Base-by-base conservation (phyloP, 768 basidiomycete species). In the Gloeopeniophorella convolvens region DNA sequence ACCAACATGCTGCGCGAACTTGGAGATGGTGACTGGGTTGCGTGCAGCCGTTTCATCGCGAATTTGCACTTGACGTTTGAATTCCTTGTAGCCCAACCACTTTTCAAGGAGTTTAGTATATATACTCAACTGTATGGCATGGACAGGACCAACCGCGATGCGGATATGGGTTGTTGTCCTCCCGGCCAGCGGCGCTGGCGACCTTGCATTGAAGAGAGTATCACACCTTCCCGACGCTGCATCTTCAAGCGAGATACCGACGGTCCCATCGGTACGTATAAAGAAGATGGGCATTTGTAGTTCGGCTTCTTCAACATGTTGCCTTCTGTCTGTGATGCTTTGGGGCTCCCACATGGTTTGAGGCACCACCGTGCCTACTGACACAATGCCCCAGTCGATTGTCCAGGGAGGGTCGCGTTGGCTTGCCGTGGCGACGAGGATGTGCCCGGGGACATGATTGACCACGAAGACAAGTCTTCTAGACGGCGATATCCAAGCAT, bases 231-330 rank as follows among this genome's bases (percentile, higher is more conserved):
- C 43, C 10, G 8, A 0, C 7, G 39, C 26, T 5, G 54, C n/a
- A 2, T 24, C 50, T 9, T 45, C 50, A 8, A 55, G 37, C 16
- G 54, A 12, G 30, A 51, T 23, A 1, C 54, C 54, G 2, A 52
- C 42, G 20, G 8, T 21, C 11, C 54, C 54, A 13, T 52, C 28
- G 2, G 3, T 0, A 20, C 32, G 18, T 13, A 28, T 16, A 32
- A 55, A 52, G 12, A 45, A 52, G 20, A 55, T 55, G 18, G 54
- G 54, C 11, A 31, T 23, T 13, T 52, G 50, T 9, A 55, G 16
- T n/a, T n/a, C 32, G 3, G 43, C 43, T n/a, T 45, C 37, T 8
- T 16, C 9, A 15, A 52, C 54, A 15, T 55, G 33, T 2, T 44
- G 37, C 16, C 16, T 42, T 35, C 11, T 9, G 18, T 55, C 53